Conservation (phyloP, 208 protist genomes). For the Trypanosoma avium region DNA sequence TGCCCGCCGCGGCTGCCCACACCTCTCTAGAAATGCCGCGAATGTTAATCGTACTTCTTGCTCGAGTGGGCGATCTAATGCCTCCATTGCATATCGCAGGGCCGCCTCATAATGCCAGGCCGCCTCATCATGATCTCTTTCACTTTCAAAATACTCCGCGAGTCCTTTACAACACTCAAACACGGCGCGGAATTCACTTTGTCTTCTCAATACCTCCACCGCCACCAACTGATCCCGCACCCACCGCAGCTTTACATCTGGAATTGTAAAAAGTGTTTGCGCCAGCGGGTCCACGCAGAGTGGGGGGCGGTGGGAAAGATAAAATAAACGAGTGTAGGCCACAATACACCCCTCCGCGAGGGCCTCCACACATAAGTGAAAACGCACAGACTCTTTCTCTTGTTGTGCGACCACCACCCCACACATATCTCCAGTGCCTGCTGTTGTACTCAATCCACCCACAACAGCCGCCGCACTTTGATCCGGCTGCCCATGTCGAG, state of each 20-base stretch:
- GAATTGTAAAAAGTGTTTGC: constrained; percentile 66
- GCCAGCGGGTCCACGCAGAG: constrained; percentile 87
- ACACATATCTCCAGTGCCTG: constrained; percentile 26
- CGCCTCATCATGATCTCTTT: constrained; percentile 76
- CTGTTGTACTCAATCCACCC: constrained; percentile 19
- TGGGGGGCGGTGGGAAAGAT: constrained; percentile 81
- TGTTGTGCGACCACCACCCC: constrained; percentile 47
- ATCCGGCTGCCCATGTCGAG: constrained; percentile 9
- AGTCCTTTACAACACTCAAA: constrained; percentile 56
- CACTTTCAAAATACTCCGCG: constrained; percentile 83
- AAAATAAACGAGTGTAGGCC: constrained; percentile 83
- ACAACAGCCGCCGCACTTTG: constrained; percentile 1
- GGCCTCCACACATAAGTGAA: constrained; percentile 82
- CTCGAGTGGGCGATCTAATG: constrained; percentile 68
- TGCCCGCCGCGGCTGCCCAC: constrained; percentile 48
- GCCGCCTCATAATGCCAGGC: constrained; percentile 64
- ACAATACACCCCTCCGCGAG: constrained; percentile 78
- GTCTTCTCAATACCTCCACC: constrained; percentile 76
- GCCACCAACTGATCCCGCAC: constrained; percentile 75
- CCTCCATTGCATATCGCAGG: constrained; percentile 73
- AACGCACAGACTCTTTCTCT: constrained; percentile 70
- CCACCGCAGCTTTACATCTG: constrained; percentile 70
- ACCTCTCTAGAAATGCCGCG: constrained; percentile 69
- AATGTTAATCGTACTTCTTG: constrained; percentile 52
- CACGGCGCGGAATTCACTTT: constrained; percentile 81